Percentiles rank a stretch among this genome's conserved stretches.
Conservation (phyloP, 2,329 filamentous ascomycete species). For the Biscogniauxia marginata region DNA sequence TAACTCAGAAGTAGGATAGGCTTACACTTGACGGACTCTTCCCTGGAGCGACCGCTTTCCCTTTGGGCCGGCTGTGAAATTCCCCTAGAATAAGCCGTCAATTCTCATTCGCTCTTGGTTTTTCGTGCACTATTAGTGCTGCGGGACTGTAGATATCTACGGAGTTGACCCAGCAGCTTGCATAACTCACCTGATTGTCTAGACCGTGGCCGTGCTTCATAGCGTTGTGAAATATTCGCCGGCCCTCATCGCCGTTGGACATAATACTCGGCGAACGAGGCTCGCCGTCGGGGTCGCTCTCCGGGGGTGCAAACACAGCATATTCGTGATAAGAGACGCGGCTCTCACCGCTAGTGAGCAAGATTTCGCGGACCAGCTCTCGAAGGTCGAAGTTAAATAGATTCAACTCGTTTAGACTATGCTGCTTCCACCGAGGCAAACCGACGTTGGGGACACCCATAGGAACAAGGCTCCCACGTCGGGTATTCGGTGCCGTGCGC, state of each 20-base stretch:
- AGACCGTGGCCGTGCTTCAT: conserved; percentile 25
- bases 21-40: conserved; percentile 29
- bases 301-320: conserved; percentile 27
- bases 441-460: not conserved
- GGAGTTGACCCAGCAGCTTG: not conserved
- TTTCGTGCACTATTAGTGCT: not conserved
- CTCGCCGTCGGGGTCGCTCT: conserved; percentile 17
- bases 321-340: conserved; percentile 32
- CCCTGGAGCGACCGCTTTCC: conserved; percentile 25
- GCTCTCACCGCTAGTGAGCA: conserved; percentile 25
- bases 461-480: conserved; percentile 28
- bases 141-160: not conserved
- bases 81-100: conserved; percentile 16
- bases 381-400: conserved; percentile 32
- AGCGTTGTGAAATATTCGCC: conserved; percentile 29
- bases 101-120: conserved; percentile 4
- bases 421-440: conserved; percentile 5
- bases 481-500: conserved; percentile 24
- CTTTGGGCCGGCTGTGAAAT: conserved; percentile 26
- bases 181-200: conserved; percentile 26
- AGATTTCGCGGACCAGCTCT: conserved; percentile 25
- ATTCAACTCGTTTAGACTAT: conserved; percentile 22
- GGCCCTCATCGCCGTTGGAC: conserved; percentile 26
- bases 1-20: conserved; percentile 1
- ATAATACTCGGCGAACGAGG: conserved; percentile 29